Percentiles rank a stretch among this genome's conserved stretches.
Conservation (phyloP, 306 rosid genomes). For the Vachellia collinsii region DNA sequence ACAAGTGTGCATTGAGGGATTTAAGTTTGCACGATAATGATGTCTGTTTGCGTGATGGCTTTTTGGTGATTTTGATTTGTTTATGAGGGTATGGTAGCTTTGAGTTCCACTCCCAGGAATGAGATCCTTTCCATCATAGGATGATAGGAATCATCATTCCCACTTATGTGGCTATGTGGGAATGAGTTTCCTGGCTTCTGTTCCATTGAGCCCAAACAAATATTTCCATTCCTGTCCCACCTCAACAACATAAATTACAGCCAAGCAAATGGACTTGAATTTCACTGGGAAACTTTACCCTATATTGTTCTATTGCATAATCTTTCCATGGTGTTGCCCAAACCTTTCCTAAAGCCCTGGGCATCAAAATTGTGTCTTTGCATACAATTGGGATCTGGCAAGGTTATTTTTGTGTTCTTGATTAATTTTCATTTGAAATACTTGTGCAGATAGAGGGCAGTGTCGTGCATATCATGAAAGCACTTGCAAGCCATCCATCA, state of each 20-base stretch:
- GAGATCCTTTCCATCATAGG: not conserved
- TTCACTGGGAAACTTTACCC: not conserved
- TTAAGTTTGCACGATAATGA: not conserved
- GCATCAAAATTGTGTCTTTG: not conserved
- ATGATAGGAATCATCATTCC: not conserved
- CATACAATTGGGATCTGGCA: not conserved
- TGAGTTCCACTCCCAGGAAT: not conserved
- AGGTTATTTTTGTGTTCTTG: constrained; percentile 16
- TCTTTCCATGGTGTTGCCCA: not conserved
- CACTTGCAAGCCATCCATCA: constrained; percentile 90
- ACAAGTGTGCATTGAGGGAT: not conserved
- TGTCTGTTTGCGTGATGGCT: not conserved
- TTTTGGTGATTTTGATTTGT: not conserved
- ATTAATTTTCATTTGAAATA: constrained; percentile 27
- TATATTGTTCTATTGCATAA: not conserved
- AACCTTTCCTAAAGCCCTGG: not conserved
- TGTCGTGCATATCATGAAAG: constrained; percentile 98
- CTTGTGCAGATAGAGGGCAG: constrained; percentile 88
- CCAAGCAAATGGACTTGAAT: constrained; percentile 3
- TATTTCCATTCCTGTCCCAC: not conserved
- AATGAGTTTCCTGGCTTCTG: not conserved
- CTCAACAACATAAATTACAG: not conserved
- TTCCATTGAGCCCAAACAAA: not conserved
- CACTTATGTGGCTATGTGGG: not conserved
- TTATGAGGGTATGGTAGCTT: not conserved